Conservation (phyloP, 2,329 filamentous ascomycete genomes). For the Zymoseptoria crescenta region DNA sequence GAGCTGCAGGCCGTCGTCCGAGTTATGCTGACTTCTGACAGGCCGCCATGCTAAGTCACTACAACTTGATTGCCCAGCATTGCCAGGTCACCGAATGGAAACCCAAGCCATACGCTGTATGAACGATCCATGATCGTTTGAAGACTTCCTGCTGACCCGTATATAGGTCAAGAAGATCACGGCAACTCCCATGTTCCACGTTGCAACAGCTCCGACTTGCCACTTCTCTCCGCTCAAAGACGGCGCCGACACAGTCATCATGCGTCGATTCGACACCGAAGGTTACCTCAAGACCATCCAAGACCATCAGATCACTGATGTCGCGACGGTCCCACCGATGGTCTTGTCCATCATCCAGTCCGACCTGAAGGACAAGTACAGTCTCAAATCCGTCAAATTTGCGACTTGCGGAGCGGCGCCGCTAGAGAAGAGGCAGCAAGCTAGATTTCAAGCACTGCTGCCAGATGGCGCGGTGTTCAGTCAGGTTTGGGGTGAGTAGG, state of each 20-base stretch:
- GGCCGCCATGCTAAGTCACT: slow-evolving; percentile 49
- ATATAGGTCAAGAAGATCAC: slow-evolving; percentile 20
- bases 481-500: slow-evolving; percentile 7
- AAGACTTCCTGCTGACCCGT: slow-evolving; percentile 26
- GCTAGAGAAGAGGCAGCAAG: slow-evolving; percentile 62
- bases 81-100: slow-evolving; percentile 37
- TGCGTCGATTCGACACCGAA: slow-evolving; percentile 44
- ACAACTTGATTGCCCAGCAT: slow-evolving; percentile 49
- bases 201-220: slow-evolving; percentile 34
- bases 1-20: not conserved
- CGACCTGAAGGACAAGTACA: slow-evolving; percentile 54
- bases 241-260: slow-evolving; percentile 32
- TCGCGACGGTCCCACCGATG: slow-evolving; percentile 72
- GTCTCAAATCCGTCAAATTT: slow-evolving; percentile 57
- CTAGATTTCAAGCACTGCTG: slow-evolving; percentile 53
- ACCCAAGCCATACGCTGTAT: slow-evolving; percentile 14
- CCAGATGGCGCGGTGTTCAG: slow-evolving; percentile 38
- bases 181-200: slow-evolving; percentile 45
- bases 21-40: slow-evolving; percentile 23
- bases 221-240: slow-evolving; percentile 31
- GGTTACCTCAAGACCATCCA: slow-evolving; percentile 55
- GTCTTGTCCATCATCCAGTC: slow-evolving; percentile 56
- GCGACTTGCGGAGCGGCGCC: slow-evolving; percentile 73
- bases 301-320: slow-evolving; percentile 56
- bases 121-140: not conserved